These are phyloP conservation scores for Kentomonas sorsogonicus DNA, from an alignment of 208 protist species.

Conservation along the genomic window DNA sequence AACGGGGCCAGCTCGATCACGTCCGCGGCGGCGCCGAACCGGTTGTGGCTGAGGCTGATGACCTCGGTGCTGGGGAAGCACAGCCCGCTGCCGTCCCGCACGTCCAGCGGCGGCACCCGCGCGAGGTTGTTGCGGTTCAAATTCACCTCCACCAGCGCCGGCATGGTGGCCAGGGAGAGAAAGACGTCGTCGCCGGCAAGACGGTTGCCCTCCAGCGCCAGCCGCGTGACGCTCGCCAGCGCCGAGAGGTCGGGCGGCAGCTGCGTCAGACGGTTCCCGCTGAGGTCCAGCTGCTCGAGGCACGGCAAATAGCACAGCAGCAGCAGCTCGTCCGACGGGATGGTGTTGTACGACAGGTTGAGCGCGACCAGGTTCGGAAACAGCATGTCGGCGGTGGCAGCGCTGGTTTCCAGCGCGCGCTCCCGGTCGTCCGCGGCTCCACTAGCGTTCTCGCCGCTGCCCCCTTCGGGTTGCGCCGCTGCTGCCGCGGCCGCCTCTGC, in stretches of 20 bases:
- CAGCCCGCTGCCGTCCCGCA: constrained; percentile 28
- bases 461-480: neutral
- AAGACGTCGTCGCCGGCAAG: constrained; percentile 51
- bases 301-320: constrained; percentile 55
- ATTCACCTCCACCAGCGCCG: constrained; percentile 77
- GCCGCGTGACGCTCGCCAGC: constrained; percentile 72
- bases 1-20: constrained; percentile 54
- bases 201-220: constrained; percentile 77
- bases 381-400: constrained; percentile 32
- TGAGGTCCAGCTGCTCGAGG: constrained; percentile 78
- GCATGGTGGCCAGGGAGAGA: constrained; percentile 71
- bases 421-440: neutral
- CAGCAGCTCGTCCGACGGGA: constrained; percentile 48
- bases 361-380: constrained; percentile 51
- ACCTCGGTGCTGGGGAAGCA: constrained; percentile 72
- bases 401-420: neutral
- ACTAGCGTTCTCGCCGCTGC: constrained; percentile 3
- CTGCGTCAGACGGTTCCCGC: constrained; percentile 62
- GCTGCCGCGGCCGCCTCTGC: neutral
- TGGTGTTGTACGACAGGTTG: constrained; percentile 82
- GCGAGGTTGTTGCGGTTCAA: constrained; percentile 72
- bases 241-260: constrained; percentile 66
- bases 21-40: constrained; percentile 29
- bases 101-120: constrained; percentile 45
- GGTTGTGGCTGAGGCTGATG: constrained; percentile 59